Percentiles rank a stretch among this genome's conserved stretches.
Conservation (phyloP, 257 asterid genomes). For the Gentiana macrophylla region DNA sequence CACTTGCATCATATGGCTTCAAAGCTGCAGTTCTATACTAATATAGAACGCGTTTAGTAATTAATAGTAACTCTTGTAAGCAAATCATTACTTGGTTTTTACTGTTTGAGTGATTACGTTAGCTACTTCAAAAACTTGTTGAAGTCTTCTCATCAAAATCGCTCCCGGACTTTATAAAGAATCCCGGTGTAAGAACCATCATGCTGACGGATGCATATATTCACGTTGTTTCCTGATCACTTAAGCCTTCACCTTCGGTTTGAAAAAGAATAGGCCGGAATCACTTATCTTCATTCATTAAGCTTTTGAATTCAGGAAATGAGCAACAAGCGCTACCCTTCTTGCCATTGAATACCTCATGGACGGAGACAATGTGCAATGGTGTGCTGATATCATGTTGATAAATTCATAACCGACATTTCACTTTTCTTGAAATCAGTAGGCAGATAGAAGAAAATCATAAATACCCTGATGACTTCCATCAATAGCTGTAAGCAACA, state of each 20-base stretch:
- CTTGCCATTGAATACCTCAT: slow-evolving; percentile 85
- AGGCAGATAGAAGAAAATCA: slow-evolving; percentile 86
- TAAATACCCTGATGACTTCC: slow-evolving; percentile 82
- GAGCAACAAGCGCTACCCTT: slow-evolving; percentile 77
- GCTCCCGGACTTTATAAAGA: slow-evolving; percentile 67
- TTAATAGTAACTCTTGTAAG: slow-evolving; percentile 19
- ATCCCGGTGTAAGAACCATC: slow-evolving; percentile 76
- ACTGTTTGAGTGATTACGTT: background rate
- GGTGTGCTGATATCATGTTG: slow-evolving; percentile 69
- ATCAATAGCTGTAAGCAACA: slow-evolving; percentile 85
- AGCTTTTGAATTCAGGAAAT: slow-evolving; percentile 91
- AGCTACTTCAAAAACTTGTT: slow-evolving; percentile 9
- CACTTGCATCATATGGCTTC: slow-evolving; percentile 3
- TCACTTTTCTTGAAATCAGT: slow-evolving; percentile 98
- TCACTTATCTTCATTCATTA: slow-evolving; percentile 91
- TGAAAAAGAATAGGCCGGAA: slow-evolving; percentile 83
- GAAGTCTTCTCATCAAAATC: slow-evolving; percentile 29
- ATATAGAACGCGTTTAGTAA: slow-evolving; percentile 17
- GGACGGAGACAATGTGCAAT: slow-evolving; percentile 58
- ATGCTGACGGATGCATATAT: slow-evolving; percentile 63
- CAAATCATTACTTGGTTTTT: slow-evolving; percentile 5
- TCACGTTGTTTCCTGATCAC: slow-evolving; percentile 77
- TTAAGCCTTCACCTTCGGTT: slow-evolving; percentile 58
- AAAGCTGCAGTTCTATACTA: slow-evolving; percentile 20
- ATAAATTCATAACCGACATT: slow-evolving; percentile 96